Evolutionary conservation across 495 filamentous ascomycete genomes (phyloP).

Genomic region (Penicillium cataractarum): DNA sequence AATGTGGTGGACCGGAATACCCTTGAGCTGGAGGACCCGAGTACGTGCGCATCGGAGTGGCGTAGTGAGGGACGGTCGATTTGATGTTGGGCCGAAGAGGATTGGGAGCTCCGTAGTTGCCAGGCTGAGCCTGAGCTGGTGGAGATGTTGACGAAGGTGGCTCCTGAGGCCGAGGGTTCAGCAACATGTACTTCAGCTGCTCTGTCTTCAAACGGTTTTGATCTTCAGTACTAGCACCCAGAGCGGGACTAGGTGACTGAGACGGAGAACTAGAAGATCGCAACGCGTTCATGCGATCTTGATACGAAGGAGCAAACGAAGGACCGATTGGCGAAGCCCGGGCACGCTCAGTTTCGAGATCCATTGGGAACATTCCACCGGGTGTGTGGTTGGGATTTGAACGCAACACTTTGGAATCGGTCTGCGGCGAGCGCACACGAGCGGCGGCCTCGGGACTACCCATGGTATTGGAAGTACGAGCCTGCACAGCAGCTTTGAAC

Average conservation of each 20-base stretch:
- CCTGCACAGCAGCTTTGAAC: conserved; percentile 81
- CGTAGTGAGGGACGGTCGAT: conserved; percentile 37
- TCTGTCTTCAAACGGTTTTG: conserved; percentile 49
- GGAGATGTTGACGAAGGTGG: conserved; percentile 37
- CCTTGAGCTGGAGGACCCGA: conserved; percentile 41
- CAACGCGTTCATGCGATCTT: conserved; percentile 65
- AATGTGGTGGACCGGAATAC: conserved; percentile 16
- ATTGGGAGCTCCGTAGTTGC: conserved; percentile 17
- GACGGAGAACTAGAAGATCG: conserved; percentile 35
- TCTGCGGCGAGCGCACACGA: conserved; percentile 41
- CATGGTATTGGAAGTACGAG: conserved; percentile 46
- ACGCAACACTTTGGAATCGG: conserved; percentile 32
- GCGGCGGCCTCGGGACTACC: conserved; percentile 49
- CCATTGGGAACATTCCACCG: conserved; percentile 66
- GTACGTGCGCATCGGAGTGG: conserved; percentile 40
- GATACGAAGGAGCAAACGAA: conserved; percentile 68
- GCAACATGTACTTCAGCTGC: conserved; percentile 51
- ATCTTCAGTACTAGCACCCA: conserved; percentile 37
- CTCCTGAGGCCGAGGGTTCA: conserved; percentile 49
- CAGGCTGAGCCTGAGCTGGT: conserved; percentile 13
- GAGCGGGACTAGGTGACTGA: conserved; percentile 12
- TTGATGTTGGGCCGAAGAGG: conserved; percentile 20
- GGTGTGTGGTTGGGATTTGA: conserved; percentile 37
- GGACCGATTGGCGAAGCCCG: conserved; percentile 57
- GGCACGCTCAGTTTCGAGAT: conserved; percentile 57